phyloP scores from a whole-genome alignment of 306 rosid genomes.

The Cicer yamashitae region DNA sequence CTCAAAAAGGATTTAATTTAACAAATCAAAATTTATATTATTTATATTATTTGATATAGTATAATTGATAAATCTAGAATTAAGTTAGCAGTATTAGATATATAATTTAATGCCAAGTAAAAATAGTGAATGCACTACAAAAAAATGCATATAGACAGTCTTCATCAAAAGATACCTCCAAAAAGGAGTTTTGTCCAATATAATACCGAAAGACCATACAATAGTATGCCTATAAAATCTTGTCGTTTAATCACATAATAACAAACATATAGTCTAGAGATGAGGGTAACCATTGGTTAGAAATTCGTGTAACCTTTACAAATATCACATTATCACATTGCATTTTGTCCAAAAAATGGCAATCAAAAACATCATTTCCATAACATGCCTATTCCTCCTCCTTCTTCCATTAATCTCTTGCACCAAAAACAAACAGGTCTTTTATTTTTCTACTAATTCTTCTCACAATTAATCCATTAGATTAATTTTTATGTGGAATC shows the following conservation, averaged over 20 bases:
- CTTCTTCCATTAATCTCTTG: conserved; percentile 45
- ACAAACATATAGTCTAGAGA: conserved; percentile 22
- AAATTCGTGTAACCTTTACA: conserved; percentile 38
- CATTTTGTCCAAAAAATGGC: conserved; percentile 28
- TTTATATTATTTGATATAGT: too few species aligned
- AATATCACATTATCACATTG: conserved; percentile 39
- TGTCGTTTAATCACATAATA: conserved; percentile 28
- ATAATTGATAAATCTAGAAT: too few species aligned
- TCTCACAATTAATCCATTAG: background rate
- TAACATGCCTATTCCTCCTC: conserved; percentile 27
- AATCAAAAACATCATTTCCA: conserved; percentile 20
- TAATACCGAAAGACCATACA: conserved; percentile 1
- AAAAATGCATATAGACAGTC: background rate
- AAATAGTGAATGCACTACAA: too few species aligned
- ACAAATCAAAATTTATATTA: too few species aligned
- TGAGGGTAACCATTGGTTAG: conserved; percentile 40
- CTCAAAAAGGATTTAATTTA: too few species aligned
- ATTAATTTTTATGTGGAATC: background rate
- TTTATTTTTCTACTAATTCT: conserved; percentile 1
- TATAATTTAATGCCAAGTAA: too few species aligned
- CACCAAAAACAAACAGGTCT: conserved; percentile 41
- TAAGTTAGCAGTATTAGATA: too few species aligned
- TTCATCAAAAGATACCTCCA: background rate
- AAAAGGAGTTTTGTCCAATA: background rate
- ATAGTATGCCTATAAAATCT: conserved; percentile 26